phyloP scores from a whole-genome alignment of 306 rosid species.

The Aeschynomene evenia region DNA sequence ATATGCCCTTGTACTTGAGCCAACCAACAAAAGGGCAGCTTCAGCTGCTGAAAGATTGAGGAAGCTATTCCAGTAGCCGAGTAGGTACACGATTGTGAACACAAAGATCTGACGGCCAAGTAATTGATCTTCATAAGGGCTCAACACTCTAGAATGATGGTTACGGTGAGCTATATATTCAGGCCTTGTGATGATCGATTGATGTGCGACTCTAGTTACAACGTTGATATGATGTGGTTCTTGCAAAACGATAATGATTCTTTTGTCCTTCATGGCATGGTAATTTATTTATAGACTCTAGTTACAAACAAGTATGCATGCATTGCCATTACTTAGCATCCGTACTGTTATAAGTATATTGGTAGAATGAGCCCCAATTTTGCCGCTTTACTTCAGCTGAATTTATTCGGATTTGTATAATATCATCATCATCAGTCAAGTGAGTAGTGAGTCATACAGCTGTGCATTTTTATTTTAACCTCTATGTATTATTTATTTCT shows the following conservation, averaged over 20 bases:
- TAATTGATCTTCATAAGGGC: neutral
- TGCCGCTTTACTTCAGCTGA: constrained; percentile 44
- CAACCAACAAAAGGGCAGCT: constrained; percentile 94
- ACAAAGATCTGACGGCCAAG: constrained; percentile 21
- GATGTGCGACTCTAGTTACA: constrained; percentile 24
- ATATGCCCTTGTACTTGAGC: constrained; percentile 91
- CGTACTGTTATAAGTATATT: constrained; percentile 1
- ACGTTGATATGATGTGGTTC: constrained; percentile 28
- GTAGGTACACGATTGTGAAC: constrained; percentile 34
- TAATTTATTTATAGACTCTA: too few relatives aligned
- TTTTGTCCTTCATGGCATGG: constrained; percentile 34
- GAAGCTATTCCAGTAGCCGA: constrained; percentile 72
- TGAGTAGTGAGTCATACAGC: constrained; percentile 32
- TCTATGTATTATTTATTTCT: too few relatives aligned
- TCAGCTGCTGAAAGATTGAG: constrained; percentile 69
- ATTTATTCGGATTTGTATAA: constrained; percentile 41
- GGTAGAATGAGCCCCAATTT: constrained; percentile 49
- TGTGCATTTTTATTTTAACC: constrained; percentile 16
- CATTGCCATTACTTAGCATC: constrained; percentile 12
- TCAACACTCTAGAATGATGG: neutral
- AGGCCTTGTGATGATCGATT: constrained; percentile 19
- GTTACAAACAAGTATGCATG: constrained; percentile 38
- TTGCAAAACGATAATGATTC: constrained; percentile 35
- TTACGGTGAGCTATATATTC: constrained; percentile 18
- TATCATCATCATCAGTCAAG: constrained; percentile 8